phyloP scores from a whole-genome alignment of 306 rosid genomes.

The Quercus engelmannii region DNA sequence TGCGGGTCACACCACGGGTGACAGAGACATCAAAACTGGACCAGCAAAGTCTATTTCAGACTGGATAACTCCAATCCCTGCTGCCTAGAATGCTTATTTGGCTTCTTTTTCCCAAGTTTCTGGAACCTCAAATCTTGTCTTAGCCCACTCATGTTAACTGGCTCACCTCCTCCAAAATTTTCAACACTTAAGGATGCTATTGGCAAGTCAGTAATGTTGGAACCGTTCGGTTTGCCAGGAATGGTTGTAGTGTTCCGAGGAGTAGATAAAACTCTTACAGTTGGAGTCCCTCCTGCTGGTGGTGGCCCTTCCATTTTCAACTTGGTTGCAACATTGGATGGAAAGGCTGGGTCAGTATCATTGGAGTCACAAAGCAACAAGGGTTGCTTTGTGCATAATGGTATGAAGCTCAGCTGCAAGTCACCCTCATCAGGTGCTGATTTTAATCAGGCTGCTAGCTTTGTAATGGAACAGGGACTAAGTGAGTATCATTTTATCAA shows the following conservation, averaged over 20 bases:
- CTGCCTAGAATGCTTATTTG: constrained; percentile 33
- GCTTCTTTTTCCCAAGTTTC: too few species aligned
- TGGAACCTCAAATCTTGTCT: too few species aligned
- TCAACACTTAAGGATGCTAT: too few species aligned
- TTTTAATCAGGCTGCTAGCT: constrained; percentile 61
- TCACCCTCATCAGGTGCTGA: constrained; percentile 3
- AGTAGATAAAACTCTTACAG: too few species aligned
- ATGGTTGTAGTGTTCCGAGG: too few species aligned
- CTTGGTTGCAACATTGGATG: constrained; percentile 61
- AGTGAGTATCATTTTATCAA: constrained; percentile 66
- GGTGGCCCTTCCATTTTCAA: constrained; percentile 40
- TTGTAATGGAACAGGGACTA: constrained; percentile 39
- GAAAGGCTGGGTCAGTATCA: constrained; percentile 45
- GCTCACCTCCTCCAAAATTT: too few species aligned
- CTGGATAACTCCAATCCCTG: constrained; percentile 68
- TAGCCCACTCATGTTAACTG: too few species aligned
- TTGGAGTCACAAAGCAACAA: constrained; percentile 47
- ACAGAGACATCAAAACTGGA: constrained; percentile 48
- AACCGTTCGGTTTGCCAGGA: too few species aligned
- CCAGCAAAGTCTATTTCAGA: constrained; percentile 23
- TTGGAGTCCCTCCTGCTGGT: too few species aligned
- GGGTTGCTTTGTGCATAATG: constrained; percentile 57
- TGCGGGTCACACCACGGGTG: constrained; percentile 51
- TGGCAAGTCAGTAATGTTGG: too few species aligned
- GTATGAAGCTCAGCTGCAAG: constrained; percentile 58